A percentile compares a stretch with the other conserved stretches of the same genome.
Conservation (phyloP, 2,329 filamentous ascomycete species). For the Arthroderma sp. region DNA sequence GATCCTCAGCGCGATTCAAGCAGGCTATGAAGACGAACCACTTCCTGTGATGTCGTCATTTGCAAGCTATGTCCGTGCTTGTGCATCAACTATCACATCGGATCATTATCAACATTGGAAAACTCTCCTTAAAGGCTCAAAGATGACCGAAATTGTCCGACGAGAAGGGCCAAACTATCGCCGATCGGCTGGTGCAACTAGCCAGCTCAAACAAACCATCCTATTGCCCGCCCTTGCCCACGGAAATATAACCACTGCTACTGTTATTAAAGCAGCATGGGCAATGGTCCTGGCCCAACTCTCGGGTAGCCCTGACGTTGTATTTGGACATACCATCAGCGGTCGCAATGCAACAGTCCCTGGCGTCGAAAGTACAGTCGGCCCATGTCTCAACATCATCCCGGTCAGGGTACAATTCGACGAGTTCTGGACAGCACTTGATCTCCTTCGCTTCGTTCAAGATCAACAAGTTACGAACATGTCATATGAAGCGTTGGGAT, state of each 20-base stretch:
- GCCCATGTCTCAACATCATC: conserved; percentile 56
- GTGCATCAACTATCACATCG: conserved; percentile 29
- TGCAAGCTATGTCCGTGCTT: conserved; percentile 36
- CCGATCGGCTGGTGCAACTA: conserved; percentile 27
- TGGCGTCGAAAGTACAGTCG: conserved; percentile 46
- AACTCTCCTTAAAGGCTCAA: conserved; percentile 45
- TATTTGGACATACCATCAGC: conserved; percentile 55
- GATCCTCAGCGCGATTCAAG: conserved; percentile 50
- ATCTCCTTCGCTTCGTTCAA: conserved; percentile 45
- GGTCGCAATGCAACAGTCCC: conserved; percentile 50
- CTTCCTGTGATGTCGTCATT: conserved; percentile 34
- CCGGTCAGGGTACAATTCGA: conserved; percentile 50
- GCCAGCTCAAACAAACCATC: conserved; percentile 26
- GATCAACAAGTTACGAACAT: conserved; percentile 47
- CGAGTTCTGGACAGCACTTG: conserved; percentile 39
- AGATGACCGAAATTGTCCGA: conserved; percentile 35
- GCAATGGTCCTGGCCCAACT: conserved; percentile 49
- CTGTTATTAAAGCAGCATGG: conserved; percentile 57
- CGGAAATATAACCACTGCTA: conserved; percentile 50
- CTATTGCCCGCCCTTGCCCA: conserved; percentile 36
- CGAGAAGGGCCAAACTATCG: conserved; percentile 25
- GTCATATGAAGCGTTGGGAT: conserved; percentile 44
- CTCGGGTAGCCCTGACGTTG: conserved; percentile 43
- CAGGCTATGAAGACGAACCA: conserved; percentile 36
- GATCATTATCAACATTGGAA: conserved; percentile 50